Conservation (phyloP, 2,329 filamentous ascomycete genomes). For the Colletotrichum aenigma region DNA sequence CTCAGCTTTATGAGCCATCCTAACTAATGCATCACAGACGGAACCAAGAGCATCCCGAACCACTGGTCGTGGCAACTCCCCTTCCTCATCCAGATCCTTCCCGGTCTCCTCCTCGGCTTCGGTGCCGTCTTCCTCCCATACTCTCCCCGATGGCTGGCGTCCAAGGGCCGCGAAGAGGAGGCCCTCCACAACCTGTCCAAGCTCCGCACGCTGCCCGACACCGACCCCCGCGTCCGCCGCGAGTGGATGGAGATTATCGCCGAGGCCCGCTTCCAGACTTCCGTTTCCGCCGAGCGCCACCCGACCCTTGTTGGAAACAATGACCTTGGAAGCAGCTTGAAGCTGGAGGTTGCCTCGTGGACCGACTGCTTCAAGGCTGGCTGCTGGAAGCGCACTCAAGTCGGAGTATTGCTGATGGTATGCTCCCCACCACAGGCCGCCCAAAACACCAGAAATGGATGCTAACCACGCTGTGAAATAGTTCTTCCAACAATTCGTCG, state of each 20-base stretch:
- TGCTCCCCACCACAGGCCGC: background rate
- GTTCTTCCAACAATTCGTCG: slow-evolving; percentile 62
- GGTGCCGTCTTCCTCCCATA: slow-evolving; percentile 30
- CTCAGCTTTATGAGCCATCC: fast-evolving
- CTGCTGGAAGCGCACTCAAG: slow-evolving; percentile 46
- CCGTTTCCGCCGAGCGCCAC: slow-evolving; percentile 32
- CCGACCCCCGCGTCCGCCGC: slow-evolving; percentile 19
- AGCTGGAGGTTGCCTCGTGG: slow-evolving; percentile 53
- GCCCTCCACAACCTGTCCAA: slow-evolving; percentile 24
- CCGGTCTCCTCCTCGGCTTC: slow-evolving; percentile 24
- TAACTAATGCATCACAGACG: background rate
- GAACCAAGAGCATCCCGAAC: slow-evolving; percentile 22
- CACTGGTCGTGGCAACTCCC: slow-evolving; percentile 30
- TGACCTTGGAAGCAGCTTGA: slow-evolving; percentile 36
- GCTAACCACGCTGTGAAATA: fast-evolving
- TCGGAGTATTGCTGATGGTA: slow-evolving; percentile 53
- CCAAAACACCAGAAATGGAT: no score
- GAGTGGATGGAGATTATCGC: slow-evolving; percentile 24
- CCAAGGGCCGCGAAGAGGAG: slow-evolving; percentile 36
- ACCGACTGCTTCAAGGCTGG: slow-evolving; percentile 53
- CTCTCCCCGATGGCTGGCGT: slow-evolving; percentile 31
- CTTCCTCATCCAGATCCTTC: slow-evolving; percentile 32
- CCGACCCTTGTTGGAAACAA: slow-evolving; percentile 36
- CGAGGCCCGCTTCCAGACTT: slow-evolving; percentile 15
- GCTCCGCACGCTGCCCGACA: slow-evolving; percentile 20